phyloP scores from a whole-genome alignment of 371 early-diverging fungal species.

The Lichtheimia ramosa region DNA sequence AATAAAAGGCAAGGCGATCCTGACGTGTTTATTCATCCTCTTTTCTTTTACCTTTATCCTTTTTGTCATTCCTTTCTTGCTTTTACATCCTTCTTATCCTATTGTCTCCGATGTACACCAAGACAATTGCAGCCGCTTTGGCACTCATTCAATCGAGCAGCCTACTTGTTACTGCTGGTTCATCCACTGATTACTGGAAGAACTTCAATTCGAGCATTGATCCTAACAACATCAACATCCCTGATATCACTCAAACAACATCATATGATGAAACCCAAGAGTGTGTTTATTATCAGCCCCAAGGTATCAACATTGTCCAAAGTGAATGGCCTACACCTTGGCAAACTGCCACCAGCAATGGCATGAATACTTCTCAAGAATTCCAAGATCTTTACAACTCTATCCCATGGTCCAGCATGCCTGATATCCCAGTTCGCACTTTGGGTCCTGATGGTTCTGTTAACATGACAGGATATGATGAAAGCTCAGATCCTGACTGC shows the following conservation, averaged over 20 bases:
- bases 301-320: constrained; percentile 12
- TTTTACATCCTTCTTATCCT: background rate
- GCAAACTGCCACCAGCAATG: constrained; percentile 34
- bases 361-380: constrained; percentile 32
- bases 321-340: constrained; percentile 34
- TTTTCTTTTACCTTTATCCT: background rate
- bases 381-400: constrained; percentile 28
- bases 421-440: constrained; percentile 23
- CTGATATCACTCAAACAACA: constrained; percentile 46
- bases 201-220: constrained; percentile 20
- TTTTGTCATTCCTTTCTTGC: constrained; percentile 5
- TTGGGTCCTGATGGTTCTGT: constrained; percentile 16
- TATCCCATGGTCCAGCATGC: constrained; percentile 26
- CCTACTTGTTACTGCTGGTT: background rate
- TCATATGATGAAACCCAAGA: constrained; percentile 26
- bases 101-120: constrained; percentile 21
- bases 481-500: constrained; percentile 43
- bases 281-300: constrained; percentile 22
- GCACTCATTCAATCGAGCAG: constrained; percentile 12
- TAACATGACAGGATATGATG: constrained; percentile 21
- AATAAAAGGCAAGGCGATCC: background rate
- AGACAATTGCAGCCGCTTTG: constrained; percentile 20
- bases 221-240: constrained; percentile 29
- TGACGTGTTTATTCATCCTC: background rate
- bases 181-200: constrained; percentile 21